Conservation (phyloP, 176 grass and related monocot species). For the Oryza meyeriana region DNA sequence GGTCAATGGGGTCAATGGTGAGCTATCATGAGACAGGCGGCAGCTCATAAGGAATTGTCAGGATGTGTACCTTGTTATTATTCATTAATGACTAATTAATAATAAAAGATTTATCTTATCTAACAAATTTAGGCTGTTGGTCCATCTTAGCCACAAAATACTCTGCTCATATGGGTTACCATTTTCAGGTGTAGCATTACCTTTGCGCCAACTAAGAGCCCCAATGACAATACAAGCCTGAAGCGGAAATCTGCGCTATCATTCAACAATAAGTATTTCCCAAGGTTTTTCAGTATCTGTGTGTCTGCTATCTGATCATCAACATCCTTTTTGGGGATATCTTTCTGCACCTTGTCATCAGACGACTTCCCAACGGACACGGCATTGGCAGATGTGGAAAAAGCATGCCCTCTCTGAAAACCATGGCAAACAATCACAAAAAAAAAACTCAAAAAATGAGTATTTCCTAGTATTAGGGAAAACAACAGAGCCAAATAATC, state of each 20-base stretch:
- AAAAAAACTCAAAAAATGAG: constrained; percentile 16
- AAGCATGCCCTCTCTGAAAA: constrained; percentile 60
- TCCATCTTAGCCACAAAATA: background rate
- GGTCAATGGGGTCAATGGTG: constrained; percentile 8
- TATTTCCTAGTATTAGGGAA: background rate
- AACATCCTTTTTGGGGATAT: constrained; percentile 47
- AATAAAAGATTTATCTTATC: background rate
- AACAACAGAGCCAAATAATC: constrained; percentile 3
- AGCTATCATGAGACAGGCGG: background rate
- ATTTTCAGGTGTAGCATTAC: constrained; percentile 36
- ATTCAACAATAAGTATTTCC: constrained; percentile 75
- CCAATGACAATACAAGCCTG: constrained; percentile 69
- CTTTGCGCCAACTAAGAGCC: constrained; percentile 93
- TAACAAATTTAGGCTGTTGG: background rate
- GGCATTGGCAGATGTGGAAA: constrained; percentile 75
- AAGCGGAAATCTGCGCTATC: constrained; percentile 88
- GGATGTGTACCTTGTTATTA: background rate
- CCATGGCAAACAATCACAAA: constrained; percentile 27
- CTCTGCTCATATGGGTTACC: background rate
- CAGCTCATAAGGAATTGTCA: constrained; percentile 5
- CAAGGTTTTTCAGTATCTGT: constrained; percentile 74
- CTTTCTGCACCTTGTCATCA: constrained; percentile 55
- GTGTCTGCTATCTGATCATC: constrained; percentile 80
- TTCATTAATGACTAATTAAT: background rate
- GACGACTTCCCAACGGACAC: constrained; percentile 38